These are phyloP conservation scores for Cucurbita moschata DNA, from an alignment of 306 rosid species.

Conservation along the genomic window DNA sequence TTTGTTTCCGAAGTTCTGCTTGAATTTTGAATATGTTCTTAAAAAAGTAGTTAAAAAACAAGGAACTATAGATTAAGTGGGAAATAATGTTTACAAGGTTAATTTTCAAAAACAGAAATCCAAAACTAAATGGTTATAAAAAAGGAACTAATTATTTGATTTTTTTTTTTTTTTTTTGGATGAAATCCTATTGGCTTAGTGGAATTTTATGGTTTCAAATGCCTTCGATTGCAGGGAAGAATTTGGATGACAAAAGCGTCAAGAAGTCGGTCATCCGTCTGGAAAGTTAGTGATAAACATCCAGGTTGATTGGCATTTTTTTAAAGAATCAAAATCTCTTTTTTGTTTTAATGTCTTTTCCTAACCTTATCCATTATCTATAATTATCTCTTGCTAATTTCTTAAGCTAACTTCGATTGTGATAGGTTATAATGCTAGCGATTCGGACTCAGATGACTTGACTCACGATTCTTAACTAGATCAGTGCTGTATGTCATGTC, in stretches of 20 bases:
- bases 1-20: neutral
- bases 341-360: neutral
- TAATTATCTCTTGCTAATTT: neutral
- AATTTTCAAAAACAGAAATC: too few relatives aligned
- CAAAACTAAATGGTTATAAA: neutral
- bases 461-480: conserved; percentile 37
- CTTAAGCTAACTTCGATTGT: conserved; percentile 1
- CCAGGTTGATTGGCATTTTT: conserved; percentile 46
- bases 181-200: neutral
- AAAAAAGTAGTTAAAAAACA: too few relatives aligned
- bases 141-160: neutral
- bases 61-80: neutral
- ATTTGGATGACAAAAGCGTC: conserved; percentile 84
- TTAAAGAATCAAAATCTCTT: neutral
- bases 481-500: neutral
- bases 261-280: conserved; percentile 64
- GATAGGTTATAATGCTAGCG: conserved; percentile 81
- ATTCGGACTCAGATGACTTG: conserved; percentile 81
- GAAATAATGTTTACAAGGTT: neutral
- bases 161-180: neutral
- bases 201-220: neutral
- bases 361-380: neutral
- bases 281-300: conserved; percentile 80
- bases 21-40: neutral
- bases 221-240: conserved; percentile 40